A percentile compares a stretch with the other conserved stretches of the same genome.
Conservation (phyloP, 805 yeast genomes). For the Metschnikowia similis region DNA sequence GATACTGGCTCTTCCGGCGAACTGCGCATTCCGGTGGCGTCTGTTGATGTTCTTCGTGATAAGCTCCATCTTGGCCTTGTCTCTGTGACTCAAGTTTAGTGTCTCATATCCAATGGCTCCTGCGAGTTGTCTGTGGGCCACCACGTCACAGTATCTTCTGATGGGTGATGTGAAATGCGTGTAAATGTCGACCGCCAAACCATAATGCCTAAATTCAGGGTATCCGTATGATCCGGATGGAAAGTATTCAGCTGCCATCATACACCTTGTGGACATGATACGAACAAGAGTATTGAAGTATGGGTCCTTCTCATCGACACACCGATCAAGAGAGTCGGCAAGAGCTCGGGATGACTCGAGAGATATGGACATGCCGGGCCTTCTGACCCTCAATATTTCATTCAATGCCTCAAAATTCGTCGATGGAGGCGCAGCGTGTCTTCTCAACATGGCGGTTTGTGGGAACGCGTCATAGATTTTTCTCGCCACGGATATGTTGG, state of each 20-base stretch:
- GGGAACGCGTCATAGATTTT: slow-evolving; percentile 91
- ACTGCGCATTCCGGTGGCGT: slow-evolving; percentile 96
- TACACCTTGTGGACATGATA: slow-evolving; percentile 96
- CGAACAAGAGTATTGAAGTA: slow-evolving; percentile 91
- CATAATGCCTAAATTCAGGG: slow-evolving; percentile 93
- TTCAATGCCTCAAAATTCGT: slow-evolving; percentile 86
- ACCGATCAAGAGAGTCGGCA: slow-evolving; percentile 89
- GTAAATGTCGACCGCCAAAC: slow-evolving; percentile 94
- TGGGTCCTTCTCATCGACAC: slow-evolving; percentile 77
- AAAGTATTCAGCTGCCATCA: slow-evolving; percentile 99
- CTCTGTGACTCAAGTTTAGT: slow-evolving; percentile 76
- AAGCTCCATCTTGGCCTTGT: slow-evolving; percentile 83
- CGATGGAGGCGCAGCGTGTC: slow-evolving; percentile 97
- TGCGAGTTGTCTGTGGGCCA: slow-evolving; percentile 95
- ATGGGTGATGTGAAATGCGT: slow-evolving; percentile 99
- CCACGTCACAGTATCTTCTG: slow-evolving; percentile 95
- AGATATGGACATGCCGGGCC: slow-evolving; percentile 63
- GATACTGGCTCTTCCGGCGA: slow-evolving; percentile 97
- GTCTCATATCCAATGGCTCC: slow-evolving; percentile 97
- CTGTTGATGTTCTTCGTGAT: slow-evolving; percentile 86
- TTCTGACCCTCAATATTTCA: slow-evolving; percentile 81
- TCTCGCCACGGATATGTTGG: slow-evolving; percentile 92
- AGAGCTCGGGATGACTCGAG: slow-evolving; percentile 84
- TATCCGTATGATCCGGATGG: slow-evolving; percentile 86
- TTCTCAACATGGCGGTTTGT: slow-evolving; percentile 96